A percentile compares a stretch with the other conserved stretches of the same genome.
Conservation (phyloP, 2,329 filamentous ascomycete genomes). For the Hymenoscyphus repandus region DNA sequence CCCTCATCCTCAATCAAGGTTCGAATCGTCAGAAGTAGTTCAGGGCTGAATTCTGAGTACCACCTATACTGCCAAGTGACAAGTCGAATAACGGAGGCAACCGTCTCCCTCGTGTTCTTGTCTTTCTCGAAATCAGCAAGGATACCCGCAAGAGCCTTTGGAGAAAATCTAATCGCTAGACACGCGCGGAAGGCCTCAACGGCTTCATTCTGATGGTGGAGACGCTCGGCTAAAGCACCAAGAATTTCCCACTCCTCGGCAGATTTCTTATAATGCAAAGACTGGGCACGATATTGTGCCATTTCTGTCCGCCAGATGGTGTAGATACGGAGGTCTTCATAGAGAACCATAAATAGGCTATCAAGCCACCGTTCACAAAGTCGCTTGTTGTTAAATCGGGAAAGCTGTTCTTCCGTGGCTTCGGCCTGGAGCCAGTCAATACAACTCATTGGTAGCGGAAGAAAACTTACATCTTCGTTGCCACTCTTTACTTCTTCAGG, state of each 20-base stretch:
- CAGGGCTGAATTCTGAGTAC: slow-evolving; percentile 98
- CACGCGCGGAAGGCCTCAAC: slow-evolving; percentile 91
- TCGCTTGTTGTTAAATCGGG: slow-evolving; percentile 93
- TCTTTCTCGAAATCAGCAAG: slow-evolving; percentile 72
- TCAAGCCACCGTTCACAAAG: slow-evolving; percentile 97
- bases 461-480: slow-evolving; percentile 56
- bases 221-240: slow-evolving; percentile 82
- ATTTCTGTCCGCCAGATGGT: slow-evolving; percentile 99
- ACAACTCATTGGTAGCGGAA: slow-evolving; percentile 18
- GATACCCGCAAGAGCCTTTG: slow-evolving; percentile 84
- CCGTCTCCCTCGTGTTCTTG: slow-evolving; percentile 73
- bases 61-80: slow-evolving; percentile 98
- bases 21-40: slow-evolving; percentile 80
- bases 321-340: slow-evolving; percentile 96
- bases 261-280: slow-evolving; percentile 93
- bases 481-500: slow-evolving; percentile 73
- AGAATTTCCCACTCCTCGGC: slow-evolving; percentile 98
- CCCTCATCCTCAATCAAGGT: slow-evolving; percentile 96
- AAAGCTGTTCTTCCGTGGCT: slow-evolving; percentile 67
- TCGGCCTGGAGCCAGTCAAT: slow-evolving; percentile 43
- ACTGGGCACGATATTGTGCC: slow-evolving; percentile 88
- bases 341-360: slow-evolving; percentile 98
- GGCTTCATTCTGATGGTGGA: slow-evolving; percentile 88
- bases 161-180: slow-evolving; percentile 81
- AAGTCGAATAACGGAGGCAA: slow-evolving; percentile 81